Base-by-base conservation (phyloP, 805 yeast genomes). In the Kregervanrija delftensis region DNA sequence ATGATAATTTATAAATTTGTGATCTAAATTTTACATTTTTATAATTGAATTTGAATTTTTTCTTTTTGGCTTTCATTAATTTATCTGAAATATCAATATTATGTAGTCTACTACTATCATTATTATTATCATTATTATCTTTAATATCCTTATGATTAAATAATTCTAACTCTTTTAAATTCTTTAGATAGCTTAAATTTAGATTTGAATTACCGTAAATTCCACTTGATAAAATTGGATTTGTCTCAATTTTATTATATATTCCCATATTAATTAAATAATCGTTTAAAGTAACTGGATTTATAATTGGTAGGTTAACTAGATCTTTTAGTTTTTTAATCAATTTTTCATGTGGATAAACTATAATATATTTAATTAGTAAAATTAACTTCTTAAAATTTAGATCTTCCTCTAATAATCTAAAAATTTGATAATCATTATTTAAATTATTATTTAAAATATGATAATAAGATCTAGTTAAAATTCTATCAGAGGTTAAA, bases 271-370 rank as follows among this genome's bases (percentile, higher is more conserved):
- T 43, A 1, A 43, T 41, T 33, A 60, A 45, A 33, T 35, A 51
- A 4, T 44, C 41, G 38, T 41, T 55, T 15, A 59, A 51, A 15
- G 37, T 43, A 5, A 42, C 4, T 1, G 28, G 15, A 10, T 30
- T 11, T 10, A 30, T 31, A 2, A 44, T 34, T 13, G 47, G 42
- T 10, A 48, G 42, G 8, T 22, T 22, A 9, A 40, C 49, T 8
- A 64, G 33, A 16, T 37, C n/a, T 11, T n/a, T 6, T 11, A 63
- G 33, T 39, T 53, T 51, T 0, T 36, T 14, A 3, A 50, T 32
- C 8, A 66, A 33, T 8, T 36, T 37, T 2, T 53, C 49, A 53
- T 66, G 65, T 11, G 70, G 69, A 45, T 65, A 56, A 15, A 55
- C 49, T 8, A 65, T 57, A 11, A 59, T 51, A 37, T 55, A 59